Evolutionary conservation across 495 filamentous ascomycete species (phyloP), one percentile per base, ranked within the genome.

Genomic region (Penicillium crystallinum): DNA sequence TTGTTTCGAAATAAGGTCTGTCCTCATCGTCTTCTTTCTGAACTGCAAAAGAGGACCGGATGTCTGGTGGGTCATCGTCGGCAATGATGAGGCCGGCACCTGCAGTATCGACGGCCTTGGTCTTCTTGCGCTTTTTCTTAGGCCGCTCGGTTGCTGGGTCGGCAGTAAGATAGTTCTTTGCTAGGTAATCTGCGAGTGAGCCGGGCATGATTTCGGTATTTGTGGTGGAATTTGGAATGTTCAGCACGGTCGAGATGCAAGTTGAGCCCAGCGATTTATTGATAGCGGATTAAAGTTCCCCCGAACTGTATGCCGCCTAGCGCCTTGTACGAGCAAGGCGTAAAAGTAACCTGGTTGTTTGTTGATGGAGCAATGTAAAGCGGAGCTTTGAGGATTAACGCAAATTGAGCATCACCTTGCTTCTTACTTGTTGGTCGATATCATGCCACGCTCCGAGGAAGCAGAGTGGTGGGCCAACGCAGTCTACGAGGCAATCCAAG

Each of bases 151-250:
- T 52, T 9, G 55, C 51, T 1, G 71, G 69, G 66, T 92, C 89
- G 27, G 89, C 87, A 4, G 80, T 89, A 31, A 99, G 85, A 72
- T 99, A 99, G 69, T 91, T 95, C 57, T 91, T 87, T 46, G 93
- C 91, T 44, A 99, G 85, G 69, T 97, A 99, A 69, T 83, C 81
- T 23, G 91, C 85, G 57, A 96, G 81, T 48, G 85, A 80, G 59
- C 63, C 63, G 1, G 63, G 57, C 63, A 66, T 62, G 47, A 23
- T 46, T 19, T 39, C 19, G 29, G 7, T 17, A 19, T 27, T 12
- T 52, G 30, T 47, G 27, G 33, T 10, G 21, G 21, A 18, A 21
- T 44, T 31, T 27, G 11, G 19, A 17, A 36, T 53, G 33, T 40
- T 17, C 12, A 17, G 17, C 8, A 17, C 6, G 4, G 34, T 34